phyloP scores from a whole-genome alignment of 768 basidiomycete species.

The Tremella yokohamensis region DNA sequence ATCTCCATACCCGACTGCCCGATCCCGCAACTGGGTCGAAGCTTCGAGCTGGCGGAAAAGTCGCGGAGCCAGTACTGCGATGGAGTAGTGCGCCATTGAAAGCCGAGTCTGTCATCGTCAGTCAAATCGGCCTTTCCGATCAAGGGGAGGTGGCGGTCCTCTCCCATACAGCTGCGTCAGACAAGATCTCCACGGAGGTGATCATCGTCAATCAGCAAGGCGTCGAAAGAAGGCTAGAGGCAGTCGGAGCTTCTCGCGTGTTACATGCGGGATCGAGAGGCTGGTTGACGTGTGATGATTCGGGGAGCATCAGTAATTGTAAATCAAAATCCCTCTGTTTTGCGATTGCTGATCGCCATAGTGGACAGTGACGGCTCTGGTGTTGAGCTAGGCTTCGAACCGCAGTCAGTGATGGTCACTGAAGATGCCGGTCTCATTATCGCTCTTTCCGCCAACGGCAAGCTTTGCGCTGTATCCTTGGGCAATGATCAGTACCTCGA shows the following conservation, averaged over 20 bases:
- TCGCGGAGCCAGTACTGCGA: constrained; percentile 41
- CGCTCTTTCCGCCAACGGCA: constrained; percentile 65
- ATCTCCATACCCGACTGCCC: constrained; percentile 61
- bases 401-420: constrained; percentile 23
- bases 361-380: constrained; percentile 13
- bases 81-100: constrained; percentile 20
- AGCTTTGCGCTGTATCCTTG: constrained; percentile 64
- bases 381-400: constrained; percentile 27
- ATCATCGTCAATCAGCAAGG: background rate
- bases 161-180: constrained; percentile 6
- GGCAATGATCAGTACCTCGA: constrained; percentile 62
- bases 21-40: constrained; percentile 30
- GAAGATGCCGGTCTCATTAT: constrained; percentile 54
- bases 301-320: background rate
- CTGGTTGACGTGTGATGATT: constrained; percentile 25
- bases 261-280: constrained; percentile 4
- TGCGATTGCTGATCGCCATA: constrained; percentile 15
- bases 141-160: constrained; percentile 28
- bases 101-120: constrained; percentile 17
- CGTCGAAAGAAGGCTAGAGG: background rate
- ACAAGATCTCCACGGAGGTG: background rate
- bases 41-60: constrained; percentile 45
- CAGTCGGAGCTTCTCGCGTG: background rate
- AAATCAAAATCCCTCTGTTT: constrained; percentile 3
- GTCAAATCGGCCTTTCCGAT: constrained; percentile 32